A percentile compares a stretch with the other conserved stretches of the same genome.
Conservation (phyloP, 306 rosid genomes). For the Myrica gale region DNA sequence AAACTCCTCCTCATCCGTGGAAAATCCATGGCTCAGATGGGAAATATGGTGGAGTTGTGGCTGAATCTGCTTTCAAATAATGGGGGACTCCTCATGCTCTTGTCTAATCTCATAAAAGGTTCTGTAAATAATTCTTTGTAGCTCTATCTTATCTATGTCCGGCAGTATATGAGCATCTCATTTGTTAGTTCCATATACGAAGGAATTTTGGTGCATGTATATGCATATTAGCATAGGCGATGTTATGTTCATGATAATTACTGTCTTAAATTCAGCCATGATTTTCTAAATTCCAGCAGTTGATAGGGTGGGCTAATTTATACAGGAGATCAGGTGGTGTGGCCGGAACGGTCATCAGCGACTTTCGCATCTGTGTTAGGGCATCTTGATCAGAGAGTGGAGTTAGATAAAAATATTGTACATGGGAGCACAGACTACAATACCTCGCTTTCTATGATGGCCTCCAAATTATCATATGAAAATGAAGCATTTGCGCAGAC, state of each 20-base stretch:
- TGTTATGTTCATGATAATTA: too few relatives aligned
- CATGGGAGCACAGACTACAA: slow-evolving; percentile 27
- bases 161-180: too few relatives aligned
- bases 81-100: slow-evolving; percentile 52
- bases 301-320: background rate
- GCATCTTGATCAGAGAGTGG: slow-evolving; percentile 32
- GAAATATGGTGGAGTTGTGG: slow-evolving; percentile 33
- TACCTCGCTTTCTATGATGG: slow-evolving; percentile 36
- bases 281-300: too few relatives aligned
- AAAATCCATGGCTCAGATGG: slow-evolving; percentile 33
- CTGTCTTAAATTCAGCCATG: too few relatives aligned
- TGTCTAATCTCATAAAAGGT: slow-evolving; percentile 47
- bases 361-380: slow-evolving; percentile 23
- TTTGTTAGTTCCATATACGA: too few relatives aligned
- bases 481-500: slow-evolving; percentile 22
- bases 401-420: slow-evolving; percentile 33
- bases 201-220: too few relatives aligned
- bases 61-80: slow-evolving; percentile 55
- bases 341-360: slow-evolving; percentile 32
- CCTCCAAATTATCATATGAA: slow-evolving; percentile 47
- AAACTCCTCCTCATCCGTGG: slow-evolving; percentile 18
- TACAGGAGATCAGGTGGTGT: slow-evolving; percentile 31
- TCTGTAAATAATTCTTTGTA: background rate
- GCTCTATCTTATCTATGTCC: too few relatives aligned
- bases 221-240: too few relatives aligned